Conservation (phyloP, 495 filamentous ascomycete genomes). For the Sporormia fimetaria region DNA sequence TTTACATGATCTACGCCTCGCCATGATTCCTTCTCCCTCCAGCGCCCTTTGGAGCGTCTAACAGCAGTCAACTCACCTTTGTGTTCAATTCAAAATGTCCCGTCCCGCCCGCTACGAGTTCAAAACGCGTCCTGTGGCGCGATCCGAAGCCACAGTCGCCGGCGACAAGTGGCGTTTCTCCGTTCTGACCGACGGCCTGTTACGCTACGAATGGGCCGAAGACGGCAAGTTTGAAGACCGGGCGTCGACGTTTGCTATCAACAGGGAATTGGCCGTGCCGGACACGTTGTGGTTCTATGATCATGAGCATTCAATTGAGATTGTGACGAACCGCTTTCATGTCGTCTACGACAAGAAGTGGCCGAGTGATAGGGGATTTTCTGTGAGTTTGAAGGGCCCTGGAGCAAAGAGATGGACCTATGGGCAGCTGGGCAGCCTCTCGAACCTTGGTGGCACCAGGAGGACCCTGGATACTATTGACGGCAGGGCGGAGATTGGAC, state of each 20-base stretch:
- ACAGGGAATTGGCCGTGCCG: slow-evolving; percentile 39
- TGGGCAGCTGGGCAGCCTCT: slow-evolving; percentile 32
- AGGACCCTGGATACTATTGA: slow-evolving; percentile 44
- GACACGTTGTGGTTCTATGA: slow-evolving; percentile 38
- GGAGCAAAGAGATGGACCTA: slow-evolving; percentile 40
- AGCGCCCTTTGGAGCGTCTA: too few relatives aligned
- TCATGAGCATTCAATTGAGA: slow-evolving; percentile 34
- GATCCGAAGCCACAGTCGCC: slow-evolving; percentile 38
- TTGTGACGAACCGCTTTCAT: slow-evolving; percentile 41
- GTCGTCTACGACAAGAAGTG: slow-evolving; percentile 41
- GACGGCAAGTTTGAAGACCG: slow-evolving; percentile 48
- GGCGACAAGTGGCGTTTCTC: slow-evolving; percentile 45
- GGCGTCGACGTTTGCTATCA: slow-evolving; percentile 45
- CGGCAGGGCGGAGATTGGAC: slow-evolving; percentile 39
- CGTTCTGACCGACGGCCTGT: slow-evolving; percentile 39
- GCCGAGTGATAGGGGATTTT: slow-evolving; percentile 39
- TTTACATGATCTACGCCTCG: too few relatives aligned
- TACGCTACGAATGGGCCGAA: slow-evolving; percentile 48
- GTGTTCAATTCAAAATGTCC: slow-evolving; percentile 18
- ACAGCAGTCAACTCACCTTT: too few relatives aligned
- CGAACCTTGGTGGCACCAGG: slow-evolving; percentile 34
- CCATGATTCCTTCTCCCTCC: too few relatives aligned
- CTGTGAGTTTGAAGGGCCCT: slow-evolving; percentile 32
- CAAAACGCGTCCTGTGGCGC: slow-evolving; percentile 35
- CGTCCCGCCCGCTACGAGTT: slow-evolving; percentile 36